Evolutionary conservation across 2,329 filamentous ascomycete genomes (phyloP), one percentile per base, ranked within the genome.

Genomic region (Talaromyces sp.): DNA sequence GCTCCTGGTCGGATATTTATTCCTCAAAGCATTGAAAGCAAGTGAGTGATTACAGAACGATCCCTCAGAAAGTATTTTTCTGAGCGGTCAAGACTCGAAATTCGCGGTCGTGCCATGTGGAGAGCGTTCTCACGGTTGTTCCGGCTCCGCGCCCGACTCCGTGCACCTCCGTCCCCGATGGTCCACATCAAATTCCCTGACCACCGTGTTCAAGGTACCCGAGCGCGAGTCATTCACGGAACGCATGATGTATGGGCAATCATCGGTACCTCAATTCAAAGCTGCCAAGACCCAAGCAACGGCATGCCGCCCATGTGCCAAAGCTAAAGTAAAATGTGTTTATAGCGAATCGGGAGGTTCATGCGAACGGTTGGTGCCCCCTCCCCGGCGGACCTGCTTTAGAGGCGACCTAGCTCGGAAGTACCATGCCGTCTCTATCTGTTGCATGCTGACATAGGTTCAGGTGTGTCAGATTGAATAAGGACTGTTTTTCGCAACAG

Each of bases 281-380:
- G 11, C 16, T 3, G 10, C 30, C n/a, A 33, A 27, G 43, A 3
- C 32, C 27, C 32, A 32, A 43, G 9, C 52, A 29, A 44, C 42
- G 36, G 52, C 52, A 24, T 55, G 52, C 37, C 49, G 52, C 16
- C 45, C 44, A 17, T 55, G 52, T 29, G 52, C 52, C 24, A 36
- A 32, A 29, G 52, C 52, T 32, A 55, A 55, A 44, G 49, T 47
- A 24, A 52, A 47, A 47, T 55, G 52, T 35, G 40, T 52, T 39
- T 40, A 39, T 7, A 27, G 27, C 2, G 30, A 43, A 6, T 36
- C 7, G 13, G 43, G 36, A 27, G 41, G 5, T 33, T 20, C 39
- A 16, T 55, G 52, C 20, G 48, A 55, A 29, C 50, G 52, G 52
- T 52, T 45, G 36, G 36, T 43, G 22, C 10, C 14, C 37, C 16